Evolutionary conservation across 2,329 filamentous ascomycete species (phyloP).

Genomic region (Zymoseptoria tritici): DNA sequence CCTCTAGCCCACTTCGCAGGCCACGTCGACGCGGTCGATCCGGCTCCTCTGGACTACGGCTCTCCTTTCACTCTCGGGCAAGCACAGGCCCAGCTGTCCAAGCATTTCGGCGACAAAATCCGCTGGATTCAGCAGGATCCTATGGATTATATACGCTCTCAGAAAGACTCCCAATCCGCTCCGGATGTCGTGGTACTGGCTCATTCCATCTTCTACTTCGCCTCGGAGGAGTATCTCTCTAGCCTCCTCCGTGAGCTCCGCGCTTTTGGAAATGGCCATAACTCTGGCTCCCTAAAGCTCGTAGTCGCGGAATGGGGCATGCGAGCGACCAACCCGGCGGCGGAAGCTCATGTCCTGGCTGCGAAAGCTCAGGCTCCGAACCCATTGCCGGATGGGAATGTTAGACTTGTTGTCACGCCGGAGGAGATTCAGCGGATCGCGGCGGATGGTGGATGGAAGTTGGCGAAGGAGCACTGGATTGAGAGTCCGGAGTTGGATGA

Average conservation of each 20-base stretch:
- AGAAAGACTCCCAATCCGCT: neutral
- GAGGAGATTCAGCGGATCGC: conserved; percentile 34
- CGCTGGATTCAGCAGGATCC: conserved; percentile 7
- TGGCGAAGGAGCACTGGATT: conserved; percentile 33
- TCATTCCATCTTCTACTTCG: conserved; percentile 11
- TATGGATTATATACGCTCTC: neutral
- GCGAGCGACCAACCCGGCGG: conserved; percentile 14
- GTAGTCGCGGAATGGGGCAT: conserved; percentile 10
- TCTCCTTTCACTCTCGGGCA: conserved; percentile 6
- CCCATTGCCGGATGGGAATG: conserved; percentile 36
- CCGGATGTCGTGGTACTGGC: conserved; percentile 8
- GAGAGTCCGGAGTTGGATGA: conserved; percentile 35
- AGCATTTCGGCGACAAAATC: conserved; percentile 1
- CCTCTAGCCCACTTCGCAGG: conserved; percentile 41
- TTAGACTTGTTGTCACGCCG: conserved; percentile 42
- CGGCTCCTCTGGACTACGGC: conserved; percentile 7
- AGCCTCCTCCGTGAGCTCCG: neutral
- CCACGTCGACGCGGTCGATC: conserved; percentile 6
- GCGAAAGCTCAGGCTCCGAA: conserved; percentile 42
- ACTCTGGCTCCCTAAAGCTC: neutral
- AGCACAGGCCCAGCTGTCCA: conserved; percentile 1
- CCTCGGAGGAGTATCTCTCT: conserved; percentile 1
- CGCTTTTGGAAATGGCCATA: neutral
- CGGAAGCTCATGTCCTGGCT: conserved; percentile 47
- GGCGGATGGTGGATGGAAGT: conserved; percentile 31